Percentiles rank a stretch among this genome's conserved stretches.
Conservation (phyloP, 306 rosid genomes). For the Crotalaria pallida region DNA sequence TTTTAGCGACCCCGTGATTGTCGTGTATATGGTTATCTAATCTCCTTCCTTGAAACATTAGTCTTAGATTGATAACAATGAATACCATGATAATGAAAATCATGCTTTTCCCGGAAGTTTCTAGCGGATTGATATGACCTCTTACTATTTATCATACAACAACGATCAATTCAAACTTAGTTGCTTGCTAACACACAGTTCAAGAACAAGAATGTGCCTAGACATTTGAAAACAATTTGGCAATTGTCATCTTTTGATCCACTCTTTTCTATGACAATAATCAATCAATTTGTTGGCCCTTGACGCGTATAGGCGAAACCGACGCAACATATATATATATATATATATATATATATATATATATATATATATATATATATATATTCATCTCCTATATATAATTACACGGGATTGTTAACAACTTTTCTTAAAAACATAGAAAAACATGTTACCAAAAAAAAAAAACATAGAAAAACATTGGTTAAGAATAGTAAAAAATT, state of each 20-base stretch:
- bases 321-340: too few species aligned
- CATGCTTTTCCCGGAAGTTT: conserved; percentile 11
- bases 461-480: too few species aligned
- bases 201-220: conserved; percentile 21
- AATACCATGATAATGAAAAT: neutral
- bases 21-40: neutral
- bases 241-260: neutral
- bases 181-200: too few species aligned
- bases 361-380: too few species aligned
- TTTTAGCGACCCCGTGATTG: neutral
- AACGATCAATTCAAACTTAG: conserved; percentile 19
- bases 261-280: conserved; percentile 1
- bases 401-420: too few species aligned
- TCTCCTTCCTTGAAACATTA: neutral
- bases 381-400: too few species aligned
- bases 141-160: conserved; percentile 5
- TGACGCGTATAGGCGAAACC: neutral
- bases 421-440: too few species aligned
- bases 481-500: too few species aligned
- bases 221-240: conserved; percentile 4
- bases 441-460: too few species aligned
- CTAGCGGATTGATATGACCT: neutral
- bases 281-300: neutral
- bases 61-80: conserved; percentile 12
- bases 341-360: too few species aligned